Percentiles rank a stretch among this genome's conserved stretches.
phyloP scores from a whole-genome alignment of 2,329 filamentous ascomycete genomes.

The Pseudocercospora musae region DNA sequence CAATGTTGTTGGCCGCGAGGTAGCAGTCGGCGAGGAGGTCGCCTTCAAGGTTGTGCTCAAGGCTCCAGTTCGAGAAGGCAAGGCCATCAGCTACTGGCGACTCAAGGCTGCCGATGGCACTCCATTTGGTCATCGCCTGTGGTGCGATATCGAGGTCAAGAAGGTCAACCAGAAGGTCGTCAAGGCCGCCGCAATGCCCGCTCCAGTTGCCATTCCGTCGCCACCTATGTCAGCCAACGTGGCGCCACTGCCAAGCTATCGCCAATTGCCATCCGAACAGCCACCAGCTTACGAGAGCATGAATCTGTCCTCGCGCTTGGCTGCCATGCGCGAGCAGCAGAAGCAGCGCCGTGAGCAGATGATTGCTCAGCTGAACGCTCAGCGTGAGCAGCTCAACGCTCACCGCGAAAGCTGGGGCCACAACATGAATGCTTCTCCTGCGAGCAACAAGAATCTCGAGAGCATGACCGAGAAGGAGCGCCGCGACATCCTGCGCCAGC shows the following conservation, averaged over 20 bases:
- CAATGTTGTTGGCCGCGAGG: constrained; percentile 65
- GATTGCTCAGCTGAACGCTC: constrained; percentile 24
- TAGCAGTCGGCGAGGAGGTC: constrained; percentile 71
- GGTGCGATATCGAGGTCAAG: constrained; percentile 81
- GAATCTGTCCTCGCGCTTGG: constrained; percentile 24
- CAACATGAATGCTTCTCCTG: neutral
- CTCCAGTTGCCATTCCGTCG: neutral
- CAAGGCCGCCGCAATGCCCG: constrained; percentile 3
- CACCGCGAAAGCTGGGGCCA: constrained; percentile 14
- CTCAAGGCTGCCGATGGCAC: constrained; percentile 75
- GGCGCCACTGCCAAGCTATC: neutral
- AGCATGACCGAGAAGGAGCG: constrained; percentile 22
- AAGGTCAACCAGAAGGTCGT: constrained; percentile 17
- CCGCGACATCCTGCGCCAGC: constrained; percentile 32
- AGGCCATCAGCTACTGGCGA: constrained; percentile 93
- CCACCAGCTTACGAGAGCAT: constrained; percentile 23
- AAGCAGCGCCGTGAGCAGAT: constrained; percentile 38
- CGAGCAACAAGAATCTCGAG: constrained; percentile 5
- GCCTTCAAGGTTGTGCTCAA: constrained; percentile 83
- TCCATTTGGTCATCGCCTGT: constrained; percentile 88
- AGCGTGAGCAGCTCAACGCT: constrained; percentile 22
- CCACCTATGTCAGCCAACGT: neutral
- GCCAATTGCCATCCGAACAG: constrained; percentile 17
- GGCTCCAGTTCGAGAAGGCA: constrained; percentile 71
- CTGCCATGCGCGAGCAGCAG: constrained; percentile 30